Evolutionary conservation across 108 stramenopile genomes (phyloP), one percentile per base, ranked within the genome.

Genomic region (Ochromonas danica): DNA sequence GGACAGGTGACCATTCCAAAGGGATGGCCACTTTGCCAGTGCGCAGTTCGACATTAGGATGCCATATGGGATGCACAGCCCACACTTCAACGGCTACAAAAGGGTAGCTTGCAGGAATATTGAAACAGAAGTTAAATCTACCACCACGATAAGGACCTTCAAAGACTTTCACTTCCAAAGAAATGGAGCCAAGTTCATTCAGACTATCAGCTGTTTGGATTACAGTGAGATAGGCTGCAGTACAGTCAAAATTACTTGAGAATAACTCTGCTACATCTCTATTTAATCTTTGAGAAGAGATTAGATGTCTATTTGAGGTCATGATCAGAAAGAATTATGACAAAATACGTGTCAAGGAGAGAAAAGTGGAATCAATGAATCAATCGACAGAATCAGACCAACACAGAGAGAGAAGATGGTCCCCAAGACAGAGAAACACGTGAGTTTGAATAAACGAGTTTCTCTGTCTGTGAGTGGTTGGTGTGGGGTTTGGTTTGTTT

Each of bases 91-190:
- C 41, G 3, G 45, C 31, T 27, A 6, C 10, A 33, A 75, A 75
- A 27, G 72, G 72, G 40, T 75, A 75, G 38, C 38, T 60, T 36
- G 14, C 45, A 41, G 45, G 72, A 75, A 75, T 60, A 6, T 45
- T 3, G 17, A 75, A 57, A 27, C 43, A 27, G 22, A 75, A 57
- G 38, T 33, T 27, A 75, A 75, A 75, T 27, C 3, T 28, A 14
- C 72, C 72, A 27, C 72, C 72, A 10, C 51, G 43, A 36, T 75
- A 75, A 6, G 72, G 72, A 45, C 72, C 72, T 36, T 75, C 72
- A 33, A 75, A 75, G 6, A 75, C 40, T 41, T 6, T 28, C 6
- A 75, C 31, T 42, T 75, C 40, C 36, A 75, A 36, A 75, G n/a
- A 27, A 42, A 75, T 75, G 41, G 14, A 14, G 6, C 25, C 17